A percentile compares a stretch with the other conserved stretches of the same genome.
Evolutionary conservation across 495 filamentous ascomycete genomes (phyloP).

Genomic region (Penicillium paxilli): DNA sequence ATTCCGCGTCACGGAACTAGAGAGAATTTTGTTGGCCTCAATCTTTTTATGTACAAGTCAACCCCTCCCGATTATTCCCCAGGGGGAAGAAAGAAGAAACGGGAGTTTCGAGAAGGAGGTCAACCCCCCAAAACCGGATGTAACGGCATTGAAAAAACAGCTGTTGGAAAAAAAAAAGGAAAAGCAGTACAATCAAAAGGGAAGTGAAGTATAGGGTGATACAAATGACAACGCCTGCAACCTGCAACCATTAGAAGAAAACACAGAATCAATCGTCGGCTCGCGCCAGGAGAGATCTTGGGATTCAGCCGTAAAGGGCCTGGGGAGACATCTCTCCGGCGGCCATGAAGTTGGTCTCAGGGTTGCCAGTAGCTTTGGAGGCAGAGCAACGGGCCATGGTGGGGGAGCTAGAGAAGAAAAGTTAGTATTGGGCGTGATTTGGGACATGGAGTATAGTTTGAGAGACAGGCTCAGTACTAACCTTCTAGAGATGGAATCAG

Average conservation of each 20-base stretch:
- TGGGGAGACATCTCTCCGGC: conserved; percentile 62
- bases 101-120: conserved; percentile 21
- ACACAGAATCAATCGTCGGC: conserved; percentile 31
- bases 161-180: conserved; percentile 19
- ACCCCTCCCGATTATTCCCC: conserved; percentile 30
- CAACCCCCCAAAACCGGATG: conserved; percentile 22
- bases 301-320: conserved; percentile 43
- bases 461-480: conserved; percentile 51
- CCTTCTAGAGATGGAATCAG: conserved; percentile 93
- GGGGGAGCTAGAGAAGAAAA: conserved; percentile 62
- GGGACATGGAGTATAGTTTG: neutral
- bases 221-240: conserved; percentile 48
- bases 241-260: conserved; percentile 42
- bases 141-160: conserved; percentile 24
- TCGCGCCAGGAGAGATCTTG: conserved; percentile 4
- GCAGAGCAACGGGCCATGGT: conserved; percentile 97
- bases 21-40: conserved; percentile 33
- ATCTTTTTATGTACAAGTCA: conserved; percentile 48
- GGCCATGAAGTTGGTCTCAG: conserved; percentile 85
- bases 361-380: conserved; percentile 67
- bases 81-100: conserved; percentile 17
- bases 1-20: conserved; percentile 21
- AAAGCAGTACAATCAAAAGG: conserved; percentile 25
- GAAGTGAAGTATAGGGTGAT: conserved; percentile 42
- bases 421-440: conserved; percentile 24